Percentiles rank a stretch among this genome's conserved stretches.
Conservation (phyloP, 1,139 yeast genomes). For the Lodderomyces margitis region DNA sequence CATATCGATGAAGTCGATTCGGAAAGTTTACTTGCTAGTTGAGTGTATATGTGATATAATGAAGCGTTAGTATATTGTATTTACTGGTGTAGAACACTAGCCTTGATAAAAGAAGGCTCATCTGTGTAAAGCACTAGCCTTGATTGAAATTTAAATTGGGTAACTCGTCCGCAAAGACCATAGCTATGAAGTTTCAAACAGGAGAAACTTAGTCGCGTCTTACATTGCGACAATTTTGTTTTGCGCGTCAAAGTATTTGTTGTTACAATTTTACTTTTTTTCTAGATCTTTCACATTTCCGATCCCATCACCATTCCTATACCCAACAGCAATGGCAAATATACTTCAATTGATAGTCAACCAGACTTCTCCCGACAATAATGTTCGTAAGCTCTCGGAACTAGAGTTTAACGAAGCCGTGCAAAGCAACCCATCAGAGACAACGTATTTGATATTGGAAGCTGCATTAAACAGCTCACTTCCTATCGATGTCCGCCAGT, state of each 20-base stretch:
- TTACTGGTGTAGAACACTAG: no score
- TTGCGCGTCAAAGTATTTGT: background rate
- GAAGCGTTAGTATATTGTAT: no score
- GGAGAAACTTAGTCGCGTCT: no score
- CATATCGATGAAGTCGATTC: slow-evolving; percentile 9
- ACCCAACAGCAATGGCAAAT: slow-evolving; percentile 12
- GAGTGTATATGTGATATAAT: background rate
- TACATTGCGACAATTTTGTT: no score
- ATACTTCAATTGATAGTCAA: slow-evolving; percentile 22
- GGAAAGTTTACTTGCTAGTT: background rate
- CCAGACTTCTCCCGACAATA: slow-evolving; percentile 41
- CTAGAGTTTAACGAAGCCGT: slow-evolving; percentile 29
- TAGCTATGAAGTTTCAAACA: no score
- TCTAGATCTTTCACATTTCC: background rate
- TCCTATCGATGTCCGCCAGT: slow-evolving; percentile 49
- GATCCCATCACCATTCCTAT: background rate
- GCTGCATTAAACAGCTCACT: slow-evolving; percentile 22
- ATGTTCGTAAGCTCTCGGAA: slow-evolving; percentile 34
- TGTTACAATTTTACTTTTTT: background rate
- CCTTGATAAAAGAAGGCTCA: no score
- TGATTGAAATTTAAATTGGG: no score
- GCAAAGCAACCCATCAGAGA: slow-evolving; percentile 30
- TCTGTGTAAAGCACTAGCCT: no score
- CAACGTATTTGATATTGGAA: slow-evolving; percentile 29
- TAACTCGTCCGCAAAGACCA: no score